Evolutionary conservation across 805 yeast species (phyloP), one percentile per base, ranked within the genome.

Genomic region (Ogataea methanolica): DNA sequence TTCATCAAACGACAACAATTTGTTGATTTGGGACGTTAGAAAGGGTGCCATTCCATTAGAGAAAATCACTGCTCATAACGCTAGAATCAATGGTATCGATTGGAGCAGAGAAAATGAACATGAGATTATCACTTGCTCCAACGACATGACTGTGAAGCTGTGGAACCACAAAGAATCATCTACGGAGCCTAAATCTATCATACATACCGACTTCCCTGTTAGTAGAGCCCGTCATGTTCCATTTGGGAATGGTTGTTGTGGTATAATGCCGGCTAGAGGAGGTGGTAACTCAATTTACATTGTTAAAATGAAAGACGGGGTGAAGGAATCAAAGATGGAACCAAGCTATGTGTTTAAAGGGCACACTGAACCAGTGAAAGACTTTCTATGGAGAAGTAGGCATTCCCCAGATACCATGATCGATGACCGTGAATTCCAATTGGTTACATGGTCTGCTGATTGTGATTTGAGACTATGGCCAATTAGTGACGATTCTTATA

Each of bases 391-490:
- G 96, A 73, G 98, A 53, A 70, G 80, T 7, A 73, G 89, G 35
- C 78, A 81, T 47, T 63, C 74, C 1, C 63, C 71, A 4, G 49
- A 63, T 34, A 62, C 72, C 1, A 63, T 59, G 0, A 57, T 76
- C 14, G 83, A 82, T 55, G 89, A 88, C 68, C 72, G 92, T 46
- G 96, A 91, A 49, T 94, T 80, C 60, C 98, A 94, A 63, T 65
- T 94, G 43, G 92, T 94, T 1, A 88, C 98, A 0, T 92, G 98
- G 97, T 84, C 96, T 1, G 82, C 87, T 44, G 98, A 94, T 61
- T 79, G 83, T 55, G 96, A 88, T 60, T 69, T 94, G 49, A 73
- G 91, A 50, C 67, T 91, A 42, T 92, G 97, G 97, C 85, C 89
- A 0, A 65, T 81, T 16, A 61, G 71, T 15, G 78, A 78, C 3